Percentiles rank a stretch among this genome's conserved stretches.
These are phyloP conservation scores for Penicillium sp. DNA, from an alignment of 2,329 filamentous ascomycete species.

Conservation along the genomic window DNA sequence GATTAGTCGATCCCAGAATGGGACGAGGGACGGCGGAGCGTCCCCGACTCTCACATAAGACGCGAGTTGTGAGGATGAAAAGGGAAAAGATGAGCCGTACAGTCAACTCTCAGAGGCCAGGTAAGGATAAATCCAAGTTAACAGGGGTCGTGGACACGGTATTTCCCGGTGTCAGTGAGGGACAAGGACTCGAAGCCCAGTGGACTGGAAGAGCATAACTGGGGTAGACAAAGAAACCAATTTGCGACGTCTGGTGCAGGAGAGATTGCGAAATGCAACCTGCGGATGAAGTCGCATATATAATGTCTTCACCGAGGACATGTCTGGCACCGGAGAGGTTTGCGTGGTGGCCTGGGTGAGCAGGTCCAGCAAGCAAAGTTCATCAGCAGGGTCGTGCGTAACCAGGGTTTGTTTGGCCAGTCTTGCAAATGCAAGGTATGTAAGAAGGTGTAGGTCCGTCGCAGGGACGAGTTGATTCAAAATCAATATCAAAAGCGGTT, in stretches of 20 bases:
- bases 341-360: slow-evolving; percentile 9
- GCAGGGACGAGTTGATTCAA: not conserved
- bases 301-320: slow-evolving; percentile 13
- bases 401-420: slow-evolving; percentile 18
- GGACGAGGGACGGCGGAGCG: not conserved
- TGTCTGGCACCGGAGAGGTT: slow-evolving; percentile 3
- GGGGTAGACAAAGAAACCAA: not conserved
- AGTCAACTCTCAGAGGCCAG: not conserved
- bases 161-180: slow-evolving; percentile 7
- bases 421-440: slow-evolving; percentile 15
- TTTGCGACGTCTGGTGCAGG: slow-evolving; percentile 1
- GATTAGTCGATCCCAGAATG: slow-evolving; percentile 3
- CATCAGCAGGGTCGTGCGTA: slow-evolving; percentile 23
- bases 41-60: slow-evolving; percentile 16
- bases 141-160: not conserved
- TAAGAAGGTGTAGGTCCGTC: slow-evolving; percentile 4
- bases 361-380: slow-evolving; percentile 9
- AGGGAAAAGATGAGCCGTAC: not conserved
- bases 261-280: not conserved
- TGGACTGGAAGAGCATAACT: slow-evolving; percentile 2
- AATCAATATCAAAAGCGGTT: not conserved
- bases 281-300: slow-evolving; percentile 7
- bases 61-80: not conserved
- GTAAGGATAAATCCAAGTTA: not conserved
- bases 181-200: slow-evolving; percentile 3